phyloP scores from a whole-genome alignment of 225 moss, liverwort and hornwort species.

The Physcomitrellopsis africana region DNA sequence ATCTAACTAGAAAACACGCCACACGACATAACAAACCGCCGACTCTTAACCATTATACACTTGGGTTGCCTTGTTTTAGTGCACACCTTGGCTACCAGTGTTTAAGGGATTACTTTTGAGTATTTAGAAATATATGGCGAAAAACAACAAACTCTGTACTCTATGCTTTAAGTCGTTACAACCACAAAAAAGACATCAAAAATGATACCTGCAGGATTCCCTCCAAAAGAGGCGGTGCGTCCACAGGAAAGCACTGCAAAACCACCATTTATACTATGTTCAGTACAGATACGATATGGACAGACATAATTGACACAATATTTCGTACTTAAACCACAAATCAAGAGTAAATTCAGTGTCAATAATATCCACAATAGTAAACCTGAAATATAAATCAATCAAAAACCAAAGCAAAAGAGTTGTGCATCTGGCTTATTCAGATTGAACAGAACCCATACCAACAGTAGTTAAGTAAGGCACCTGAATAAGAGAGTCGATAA shows the following conservation, averaged over 20 bases:
- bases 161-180: no score
- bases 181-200: not conserved
- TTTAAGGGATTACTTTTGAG: no score
- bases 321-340: slow-evolving; percentile 7
- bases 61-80: no score
- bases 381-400: not conserved
- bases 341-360: slow-evolving; percentile 21
- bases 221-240: slow-evolving; percentile 91
- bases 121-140: no score
- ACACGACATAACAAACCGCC: no score
- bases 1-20: no score
- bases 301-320: not conserved
- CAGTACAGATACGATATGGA: slow-evolving; percentile 1
- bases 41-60: no score
- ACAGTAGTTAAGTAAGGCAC: slow-evolving; percentile 42
- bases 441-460: not conserved
- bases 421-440: not conserved
- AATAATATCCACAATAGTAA: not conserved
- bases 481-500: slow-evolving; percentile 95
- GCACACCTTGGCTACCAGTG: no score
- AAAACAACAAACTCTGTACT: no score
- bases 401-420: not conserved
- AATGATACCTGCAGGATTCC: slow-evolving; percentile 78
- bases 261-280: slow-evolving; percentile 16
- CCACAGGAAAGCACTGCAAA: slow-evolving; percentile 86